These are phyloP conservation scores for Puccinia coronata DNA, from an alignment of 1,284 basidiomycete genomes.

Conservation along the genomic window DNA sequence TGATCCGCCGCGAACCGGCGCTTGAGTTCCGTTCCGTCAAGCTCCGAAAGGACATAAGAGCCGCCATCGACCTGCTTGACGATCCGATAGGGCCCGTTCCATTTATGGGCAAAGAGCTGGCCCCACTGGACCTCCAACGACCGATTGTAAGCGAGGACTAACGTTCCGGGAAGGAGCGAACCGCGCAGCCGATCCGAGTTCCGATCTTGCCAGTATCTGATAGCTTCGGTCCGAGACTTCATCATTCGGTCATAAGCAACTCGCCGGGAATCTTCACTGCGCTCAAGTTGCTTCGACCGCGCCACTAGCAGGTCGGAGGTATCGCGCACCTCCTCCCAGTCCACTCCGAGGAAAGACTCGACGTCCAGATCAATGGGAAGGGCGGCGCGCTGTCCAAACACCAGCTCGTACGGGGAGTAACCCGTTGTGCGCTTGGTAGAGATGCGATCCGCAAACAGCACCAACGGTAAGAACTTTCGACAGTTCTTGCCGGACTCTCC, in stretches of 20 bases:
- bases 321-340: neutral
- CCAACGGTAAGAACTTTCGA: neutral
- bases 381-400: neutral
- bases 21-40: neutral
- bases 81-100: slow-evolving; percentile 13
- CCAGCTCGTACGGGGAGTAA: neutral
- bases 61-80: neutral
- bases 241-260: neutral
- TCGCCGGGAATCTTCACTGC: neutral
- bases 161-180: neutral
- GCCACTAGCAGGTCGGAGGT: neutral
- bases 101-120: neutral
- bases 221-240: neutral
- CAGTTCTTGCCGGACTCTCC: neutral
- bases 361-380: slow-evolving; percentile 11
- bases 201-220: neutral
- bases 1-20: neutral
- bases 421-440: neutral
- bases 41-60: neutral
- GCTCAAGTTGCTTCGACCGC: neutral
- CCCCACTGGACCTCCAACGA: slow-evolving; percentile 22
- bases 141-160: slow-evolving; percentile 24
- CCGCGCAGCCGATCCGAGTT: neutral
- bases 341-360: neutral
- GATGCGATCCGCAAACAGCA: neutral